A percentile compares a stretch with the other conserved stretches of the same genome.
Conservation (phyloP, 2,329 filamentous ascomycete species). For the Leptographium wingfieldii region DNA sequence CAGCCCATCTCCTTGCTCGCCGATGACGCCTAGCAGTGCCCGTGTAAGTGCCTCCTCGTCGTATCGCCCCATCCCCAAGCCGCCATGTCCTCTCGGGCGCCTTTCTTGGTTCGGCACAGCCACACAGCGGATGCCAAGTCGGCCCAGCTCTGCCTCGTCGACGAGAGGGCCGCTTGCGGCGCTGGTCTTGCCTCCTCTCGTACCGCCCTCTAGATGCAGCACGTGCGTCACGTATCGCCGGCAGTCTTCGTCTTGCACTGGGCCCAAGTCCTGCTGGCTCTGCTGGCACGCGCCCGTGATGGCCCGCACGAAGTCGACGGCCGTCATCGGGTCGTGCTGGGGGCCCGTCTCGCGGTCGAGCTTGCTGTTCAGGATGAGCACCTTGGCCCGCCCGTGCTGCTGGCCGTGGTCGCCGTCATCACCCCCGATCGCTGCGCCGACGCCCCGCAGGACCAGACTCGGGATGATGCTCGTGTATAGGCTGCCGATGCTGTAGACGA, state of each 20-base stretch:
- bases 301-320: constrained; percentile 69
- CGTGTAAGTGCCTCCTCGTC: constrained; percentile 63
- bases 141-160: constrained; percentile 48
- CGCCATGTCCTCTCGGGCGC: constrained; percentile 23
- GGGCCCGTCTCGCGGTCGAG: constrained; percentile 82
- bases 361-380: constrained; percentile 74
- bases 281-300: constrained; percentile 63
- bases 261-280: constrained; percentile 38
- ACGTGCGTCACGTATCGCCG: constrained; percentile 69
- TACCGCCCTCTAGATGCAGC: constrained; percentile 56
- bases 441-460: constrained; percentile 62
- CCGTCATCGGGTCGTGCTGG: constrained; percentile 48
- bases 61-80: constrained; percentile 31
- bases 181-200: not conserved
- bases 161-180: constrained; percentile 39
- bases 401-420: constrained; percentile 39
- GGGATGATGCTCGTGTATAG: constrained; percentile 85
- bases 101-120: constrained; percentile 55
- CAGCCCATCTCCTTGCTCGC: not conserved
- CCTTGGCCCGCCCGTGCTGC: constrained; percentile 37
- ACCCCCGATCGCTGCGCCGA: constrained; percentile 60
- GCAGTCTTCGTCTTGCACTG: constrained; percentile 33
- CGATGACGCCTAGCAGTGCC: constrained; percentile 62
- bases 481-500: constrained; percentile 90
- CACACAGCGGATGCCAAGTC: constrained; percentile 64